Evolutionary conservation across 208 protist genomes (phyloP), one percentile per base, ranked within the genome.

Genomic region (Jaenimonas drosophilae): DNA sequence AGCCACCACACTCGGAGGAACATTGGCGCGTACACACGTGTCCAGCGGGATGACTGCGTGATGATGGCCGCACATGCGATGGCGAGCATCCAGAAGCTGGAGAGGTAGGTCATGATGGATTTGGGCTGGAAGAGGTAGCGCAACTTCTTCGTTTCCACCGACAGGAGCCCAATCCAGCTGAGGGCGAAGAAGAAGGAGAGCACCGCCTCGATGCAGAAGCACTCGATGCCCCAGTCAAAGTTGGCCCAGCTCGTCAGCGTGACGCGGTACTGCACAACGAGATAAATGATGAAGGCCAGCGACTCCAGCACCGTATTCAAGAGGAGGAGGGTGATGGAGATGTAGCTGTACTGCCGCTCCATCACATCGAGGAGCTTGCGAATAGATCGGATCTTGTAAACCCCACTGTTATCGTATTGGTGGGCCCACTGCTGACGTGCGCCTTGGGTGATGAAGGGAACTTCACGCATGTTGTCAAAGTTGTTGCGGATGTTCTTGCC

Each of bases 1-100:
- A 89, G 56, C 75, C 80, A 82, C 76, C 80, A 89, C 38, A 89
- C 76, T 11, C 80, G 80, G 2, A 89, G 56, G 64, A 70, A 89
- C 76, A 89, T 85, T 2, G 80, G 80, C 38, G 85, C 72, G 73
- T 76, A 89, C 21, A 54, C 54, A 40, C 59, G 61, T 34, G 43
- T 32, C 7, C 28, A 21, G 20, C 53, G 49, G 69, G 72, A 89
- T 3, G n/a, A 29, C 5, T 37, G 12, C 42, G 76, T 45, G 11
- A 62, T 46, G 6, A 85, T 37, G 4, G 75, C 60, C 9, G 72
- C 75, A 38, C 80, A 70, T 28, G 72, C 76, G 37, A 83, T 36
- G 14, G 80, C 54, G 44, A 79, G 74, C 80, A 89, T 89, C n/a
- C 75, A 76, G 19, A 85, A 48, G 39, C 75, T 76, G 27, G 80